Percentiles rank a stretch among this genome's conserved stretches.
Conservation (phyloP, 73 alveolate species). For the Uronychia binucleata region DNA sequence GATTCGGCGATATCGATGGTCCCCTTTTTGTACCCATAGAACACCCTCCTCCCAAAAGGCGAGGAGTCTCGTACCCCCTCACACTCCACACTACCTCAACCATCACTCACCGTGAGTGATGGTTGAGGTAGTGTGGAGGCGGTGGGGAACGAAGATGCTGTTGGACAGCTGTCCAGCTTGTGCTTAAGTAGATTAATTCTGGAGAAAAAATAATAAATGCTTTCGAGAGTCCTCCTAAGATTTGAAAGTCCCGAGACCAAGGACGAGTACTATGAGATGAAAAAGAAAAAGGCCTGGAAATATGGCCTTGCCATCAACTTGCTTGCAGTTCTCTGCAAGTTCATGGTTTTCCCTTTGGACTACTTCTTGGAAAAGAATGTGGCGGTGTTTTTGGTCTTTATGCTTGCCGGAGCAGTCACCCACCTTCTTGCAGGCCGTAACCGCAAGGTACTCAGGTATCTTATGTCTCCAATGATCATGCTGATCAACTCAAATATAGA, state of each 20-base stretch:
- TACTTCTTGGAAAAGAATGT: not conserved
- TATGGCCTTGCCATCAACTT: not conserved
- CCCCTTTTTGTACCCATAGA: too few species aligned
- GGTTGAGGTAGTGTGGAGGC: too few species aligned
- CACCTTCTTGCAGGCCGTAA: not conserved
- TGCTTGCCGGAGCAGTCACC: not conserved
- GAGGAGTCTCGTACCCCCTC: too few species aligned
- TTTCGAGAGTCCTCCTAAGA: not conserved
- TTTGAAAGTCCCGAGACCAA: not conserved
- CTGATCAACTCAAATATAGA: not conserved
- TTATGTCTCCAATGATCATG: not conserved
- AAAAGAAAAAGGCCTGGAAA: not conserved
- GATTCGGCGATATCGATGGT: too few species aligned
- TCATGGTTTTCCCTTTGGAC: not conserved
- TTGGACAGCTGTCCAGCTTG: too few species aligned
- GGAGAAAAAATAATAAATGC: not conserved
- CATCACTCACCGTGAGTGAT: too few species aligned
- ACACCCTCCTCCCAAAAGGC: too few species aligned
- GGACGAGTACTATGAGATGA: not conserved
- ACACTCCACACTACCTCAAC: too few species aligned
- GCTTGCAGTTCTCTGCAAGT: not conserved
- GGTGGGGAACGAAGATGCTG: too few species aligned
- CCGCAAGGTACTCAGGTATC: not conserved
- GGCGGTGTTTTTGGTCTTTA: not conserved
- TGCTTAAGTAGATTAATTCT: not conserved